Base-by-base conservation (phyloP, 495 filamentous ascomycete species). In the Penicillium psychrofluorescens region DNA sequence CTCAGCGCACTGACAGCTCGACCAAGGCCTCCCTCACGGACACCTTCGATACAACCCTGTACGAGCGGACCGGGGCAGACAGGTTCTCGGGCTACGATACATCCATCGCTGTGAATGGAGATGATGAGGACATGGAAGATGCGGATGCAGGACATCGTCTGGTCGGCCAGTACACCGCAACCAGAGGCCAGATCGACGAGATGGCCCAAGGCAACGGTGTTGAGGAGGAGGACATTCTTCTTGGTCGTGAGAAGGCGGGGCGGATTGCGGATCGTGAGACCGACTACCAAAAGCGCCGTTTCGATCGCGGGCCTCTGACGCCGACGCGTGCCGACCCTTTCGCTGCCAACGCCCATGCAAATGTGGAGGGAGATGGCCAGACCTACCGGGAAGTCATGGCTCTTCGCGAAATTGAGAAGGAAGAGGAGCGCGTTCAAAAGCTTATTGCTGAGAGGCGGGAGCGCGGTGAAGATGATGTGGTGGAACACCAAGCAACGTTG, bases 101-200 rank as follows among this genome's bases (percentile, higher is more conserved):
- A 1, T 88, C 88, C 13, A 92, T 99, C 51, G 84, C 92, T 33
- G 78, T 79, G 9, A 82, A 80, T 63, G 86, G 81, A 60, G 84
- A 81, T 32, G 90, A 94, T 55, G 88, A 89, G 50, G 89, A 89
- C 31, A 88, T 87, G 68, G 75, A 77, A 37, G 89, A 90, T 78
- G 81, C 72, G 49, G 83, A 88, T 59, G 81, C 68, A 50, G 81
- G 75, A 42, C 79, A 86, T 57, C 79, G 85, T 53, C 71, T 99
- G 46, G 89, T 97, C 28, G 94, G 90, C 45, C 94, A 99, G 66
- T 99, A 97, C 66, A 99, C 94, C 10, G 94, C 94, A 13, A 88
- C 90, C 11, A 81, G 78, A 53, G 79, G 82, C 41, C 87, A 95
- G 70, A 86, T 97, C 62, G 87, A 95, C 62, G 94, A 99, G 72